Evolutionary conservation across 1,284 basidiomycete species (phyloP), one percentile per base, ranked within the genome.

Genomic region (Neonothopanus nambi): DNA sequence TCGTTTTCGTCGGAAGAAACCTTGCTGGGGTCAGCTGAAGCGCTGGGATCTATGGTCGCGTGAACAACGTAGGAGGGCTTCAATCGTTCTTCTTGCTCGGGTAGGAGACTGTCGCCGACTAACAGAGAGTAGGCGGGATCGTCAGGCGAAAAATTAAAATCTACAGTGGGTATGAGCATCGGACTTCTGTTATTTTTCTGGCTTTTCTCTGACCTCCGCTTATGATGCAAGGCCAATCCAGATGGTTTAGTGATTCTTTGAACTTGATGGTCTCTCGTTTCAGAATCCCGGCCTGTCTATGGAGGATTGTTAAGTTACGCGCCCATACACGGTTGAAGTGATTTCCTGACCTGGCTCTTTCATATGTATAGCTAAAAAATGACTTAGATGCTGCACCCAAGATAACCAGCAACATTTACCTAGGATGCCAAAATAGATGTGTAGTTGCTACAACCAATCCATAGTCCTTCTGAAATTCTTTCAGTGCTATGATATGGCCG

Each of bases 341-440:
- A n/a, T n/a, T n/a, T n/a, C 36, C 52, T 56, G 60, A 81, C 89
- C 95, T 84, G 23, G 85, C 79, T 45, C 95, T 81, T 71, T 99
- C 96, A 67, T 98, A 98, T 0, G 83, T 81, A 65, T 90, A 93
- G 56, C 91, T 91, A 55, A 43, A 47, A 30, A 12, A 39, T 54
- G 26, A 33, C 4, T 11, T 15, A 28, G 37, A 28, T 8, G 13
- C 30, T 9, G 8, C 8, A 9, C 4, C 3, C 30, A 33, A 3
- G 30, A 33, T 2, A 9, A 17, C 37, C 35, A 13, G 38, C 11
- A 42, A 21, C 38, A 52, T 79, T 59, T 67, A 91, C 87, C 79
- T 84, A 6, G 95, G 94, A 69, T 97, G 94, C 95, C 95, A 98
- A 70, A 98, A 98, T 5, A 89, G 77, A 74, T 89, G 93, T 0